Evolutionary conservation across 2,329 filamentous ascomycete species (phyloP).

Genomic region (Parafenestella ontariensis): DNA sequence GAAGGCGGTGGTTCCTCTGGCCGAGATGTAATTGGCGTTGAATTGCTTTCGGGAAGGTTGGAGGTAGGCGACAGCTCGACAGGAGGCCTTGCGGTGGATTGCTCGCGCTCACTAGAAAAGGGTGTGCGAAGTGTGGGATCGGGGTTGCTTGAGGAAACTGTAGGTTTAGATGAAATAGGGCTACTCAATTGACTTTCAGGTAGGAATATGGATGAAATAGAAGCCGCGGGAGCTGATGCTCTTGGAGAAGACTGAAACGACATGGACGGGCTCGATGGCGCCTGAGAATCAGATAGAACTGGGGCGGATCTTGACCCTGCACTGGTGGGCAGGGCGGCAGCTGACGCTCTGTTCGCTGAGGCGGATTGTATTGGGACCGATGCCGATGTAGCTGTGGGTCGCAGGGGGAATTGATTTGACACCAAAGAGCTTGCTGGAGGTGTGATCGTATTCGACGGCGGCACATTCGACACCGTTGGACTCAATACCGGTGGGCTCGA

Average conservation of each 20-base stretch:
- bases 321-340: neutral
- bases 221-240: neutral
- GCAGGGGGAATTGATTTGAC: neutral
- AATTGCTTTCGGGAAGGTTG: neutral
- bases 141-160: neutral
- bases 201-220: neutral
- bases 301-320: neutral
- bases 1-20: neutral
- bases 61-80: neutral
- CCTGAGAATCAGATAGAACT: neutral
- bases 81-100: neutral
- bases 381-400: neutral
- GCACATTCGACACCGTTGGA: neutral
- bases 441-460: neutral
- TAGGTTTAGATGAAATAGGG: neutral
- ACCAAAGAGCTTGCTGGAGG: neutral
- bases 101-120: neutral
- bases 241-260: neutral
- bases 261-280: neutral
- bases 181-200: neutral
- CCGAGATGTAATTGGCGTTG: neutral
- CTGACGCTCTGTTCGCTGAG: neutral
- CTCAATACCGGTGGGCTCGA: neutral
- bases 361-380: neutral
- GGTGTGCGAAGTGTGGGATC: neutral